Evolutionary conservation across 2,329 filamentous ascomycete species (phyloP).

Genomic region (Beauveria rudraprayagi): DNA sequence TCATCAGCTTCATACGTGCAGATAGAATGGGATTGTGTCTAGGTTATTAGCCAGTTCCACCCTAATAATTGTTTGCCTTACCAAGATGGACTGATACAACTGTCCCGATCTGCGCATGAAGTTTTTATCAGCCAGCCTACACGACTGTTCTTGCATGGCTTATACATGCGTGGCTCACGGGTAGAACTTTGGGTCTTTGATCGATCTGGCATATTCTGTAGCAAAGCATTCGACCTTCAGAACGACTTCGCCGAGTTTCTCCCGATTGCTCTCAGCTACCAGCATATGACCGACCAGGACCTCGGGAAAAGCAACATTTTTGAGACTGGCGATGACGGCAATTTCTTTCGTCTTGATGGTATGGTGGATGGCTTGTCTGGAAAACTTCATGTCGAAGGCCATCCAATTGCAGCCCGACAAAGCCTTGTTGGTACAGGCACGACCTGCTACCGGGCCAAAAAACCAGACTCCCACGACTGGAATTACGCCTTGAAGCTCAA

Average conservation of each 20-base stretch:
- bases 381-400: slow-evolving; percentile 23
- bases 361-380: slow-evolving; percentile 10
- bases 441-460: slow-evolving; percentile 24
- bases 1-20: slow-evolving; percentile 3
- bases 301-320: slow-evolving; percentile 19
- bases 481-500: slow-evolving; percentile 24
- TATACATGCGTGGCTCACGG: slow-evolving; percentile 24
- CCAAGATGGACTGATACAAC: slow-evolving; percentile 14
- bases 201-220: slow-evolving; percentile 27
- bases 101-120: slow-evolving; percentile 15
- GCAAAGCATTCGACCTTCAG: slow-evolving; percentile 22
- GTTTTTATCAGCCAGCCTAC: slow-evolving; percentile 25
- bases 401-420: slow-evolving; percentile 20
- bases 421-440: slow-evolving; percentile 23
- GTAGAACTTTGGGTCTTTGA: slow-evolving; percentile 30
- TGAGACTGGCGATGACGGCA: slow-evolving; percentile 17
- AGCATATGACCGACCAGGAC: slow-evolving; percentile 22
- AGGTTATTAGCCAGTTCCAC: slow-evolving; percentile 15
- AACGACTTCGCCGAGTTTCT: slow-evolving; percentile 22
- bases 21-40: slow-evolving; percentile 12
- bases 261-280: slow-evolving; percentile 22
- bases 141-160: slow-evolving; percentile 29
- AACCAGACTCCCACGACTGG: slow-evolving; percentile 19
- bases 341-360: background rate
- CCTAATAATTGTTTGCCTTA: slow-evolving; percentile 8